These are phyloP conservation scores for Pythium utonaiense DNA, from an alignment of 352 stramenopile genomes.

Conservation along the genomic window DNA sequence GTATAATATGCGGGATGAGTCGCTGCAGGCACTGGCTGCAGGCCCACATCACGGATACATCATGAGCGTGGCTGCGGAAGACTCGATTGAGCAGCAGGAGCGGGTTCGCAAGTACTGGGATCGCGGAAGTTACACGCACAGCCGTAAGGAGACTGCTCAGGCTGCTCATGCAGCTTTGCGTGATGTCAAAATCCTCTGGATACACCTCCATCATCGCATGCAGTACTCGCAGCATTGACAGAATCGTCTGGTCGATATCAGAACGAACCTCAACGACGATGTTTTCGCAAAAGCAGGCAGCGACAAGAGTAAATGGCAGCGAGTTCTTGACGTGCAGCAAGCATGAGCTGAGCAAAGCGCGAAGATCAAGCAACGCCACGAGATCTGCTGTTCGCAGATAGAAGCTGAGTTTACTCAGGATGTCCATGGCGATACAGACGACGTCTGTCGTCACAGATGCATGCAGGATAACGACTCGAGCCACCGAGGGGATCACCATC, in stretches of 20 bases:
- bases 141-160: conserved; percentile 11
- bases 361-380: neutral
- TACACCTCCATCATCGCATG: conserved; percentile 12
- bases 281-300: conserved; percentile 19
- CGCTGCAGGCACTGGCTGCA: conserved; percentile 4
- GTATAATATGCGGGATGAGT: neutral
- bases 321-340: conserved; percentile 9
- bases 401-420: conserved; percentile 18
- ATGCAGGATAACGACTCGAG: conserved; percentile 18
- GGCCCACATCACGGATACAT: conserved; percentile 12
- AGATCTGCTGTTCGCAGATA: neutral
- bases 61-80: conserved; percentile 12
- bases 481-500: conserved; percentile 2
- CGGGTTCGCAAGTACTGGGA: neutral
- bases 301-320: conserved; percentile 17
- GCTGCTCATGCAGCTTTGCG: conserved; percentile 12
- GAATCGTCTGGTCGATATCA: neutral
- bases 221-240: conserved; percentile 6
- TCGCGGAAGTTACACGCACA: neutral
- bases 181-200: conserved; percentile 23
- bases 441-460: conserved; percentile 12
- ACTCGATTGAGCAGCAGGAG: conserved; percentile 4
- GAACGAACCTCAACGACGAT: conserved; percentile 8
- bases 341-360: conserved; percentile 10
- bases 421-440: conserved; percentile 22